These are phyloP conservation scores for Oidiodendron maius DNA, from an alignment of 495 filamentous ascomycete genomes.

Conservation along the genomic window DNA sequence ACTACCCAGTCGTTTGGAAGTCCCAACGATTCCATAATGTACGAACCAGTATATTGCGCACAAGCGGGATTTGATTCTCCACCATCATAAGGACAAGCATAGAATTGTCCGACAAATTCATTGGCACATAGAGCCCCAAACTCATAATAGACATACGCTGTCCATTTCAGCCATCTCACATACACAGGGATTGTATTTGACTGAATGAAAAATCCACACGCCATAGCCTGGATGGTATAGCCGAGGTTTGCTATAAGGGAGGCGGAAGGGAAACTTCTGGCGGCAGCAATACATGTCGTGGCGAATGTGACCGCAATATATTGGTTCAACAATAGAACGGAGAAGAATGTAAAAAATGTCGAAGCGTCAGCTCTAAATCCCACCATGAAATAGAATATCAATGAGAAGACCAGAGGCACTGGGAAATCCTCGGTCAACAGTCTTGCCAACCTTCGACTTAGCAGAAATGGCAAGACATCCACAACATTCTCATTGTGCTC, in stretches of 20 bases:
- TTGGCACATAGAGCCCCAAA: conserved; percentile 63
- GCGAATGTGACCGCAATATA: conserved; percentile 61
- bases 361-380: conserved; percentile 54
- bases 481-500: conserved; percentile 67
- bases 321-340: conserved; percentile 55
- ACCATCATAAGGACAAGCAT: conserved; percentile 55
- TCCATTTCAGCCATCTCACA: conserved; percentile 65
- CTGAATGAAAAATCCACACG: conserved; percentile 70
- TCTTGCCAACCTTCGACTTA: conserved; percentile 59
- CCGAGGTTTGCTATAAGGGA: conserved; percentile 60
- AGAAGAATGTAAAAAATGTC: conserved; percentile 66
- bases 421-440: conserved; percentile 61
- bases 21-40: conserved; percentile 58
- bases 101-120: conserved; percentile 62
- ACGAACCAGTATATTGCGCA: conserved; percentile 58
- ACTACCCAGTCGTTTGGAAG: conserved; percentile 57
- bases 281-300: conserved; percentile 50
- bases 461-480: conserved; percentile 55
- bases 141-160: conserved; percentile 54
- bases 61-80: conserved; percentile 56
- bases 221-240: conserved; percentile 65
- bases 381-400: conserved; percentile 72
- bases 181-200: conserved; percentile 65
- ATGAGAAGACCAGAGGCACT: conserved; percentile 58
- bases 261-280: conserved; percentile 56